Evolutionary conservation across 2,329 filamentous ascomycete genomes (phyloP), one percentile per base, ranked within the genome.

Genomic region (Ophiostoma quercus): DNA sequence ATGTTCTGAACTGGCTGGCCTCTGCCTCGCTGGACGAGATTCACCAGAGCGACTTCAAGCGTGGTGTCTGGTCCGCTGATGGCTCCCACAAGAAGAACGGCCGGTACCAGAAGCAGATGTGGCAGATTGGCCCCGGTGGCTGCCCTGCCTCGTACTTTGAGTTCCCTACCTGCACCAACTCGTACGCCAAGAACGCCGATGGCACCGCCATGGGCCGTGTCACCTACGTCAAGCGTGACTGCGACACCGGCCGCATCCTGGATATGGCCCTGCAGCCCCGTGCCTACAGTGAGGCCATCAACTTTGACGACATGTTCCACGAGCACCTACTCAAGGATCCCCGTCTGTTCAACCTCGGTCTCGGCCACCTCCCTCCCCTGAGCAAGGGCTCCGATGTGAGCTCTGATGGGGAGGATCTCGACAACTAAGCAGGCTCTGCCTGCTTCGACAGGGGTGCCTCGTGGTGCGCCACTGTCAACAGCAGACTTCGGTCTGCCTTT

Each of bases 231-330:
- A 70, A 70, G 0, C 68, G 68, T 54, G 70, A 71, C 71, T 71
- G 70, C 43, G 68, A 70, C 14, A 68, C 67, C 1, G 69, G 63
- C 51, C n/a, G 29, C 9, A 29, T 70, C 14, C 25, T 70, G 62
- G 51, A 67, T 11, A 8, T 39, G 2, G 16, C 22, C 7, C 3
- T 5, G 8, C 72, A 73, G 71, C 67, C 70, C 16, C 70, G 70
- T 22, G 66, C 71, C 62, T 60, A 71, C 7, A 66, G 71, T 11
- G 57, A 73, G 54, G 66, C 71, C 43, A 14, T 73, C 41, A 16
- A 71, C 68, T 72, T 72, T 66, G 41, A 71, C 63, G 70, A 71
- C 51, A 70, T 72, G 63, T 73, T 71, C 68, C 29, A 39, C 22
- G 14, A 62, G 66, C 70, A 72, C 8, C 19, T 69, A 37, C 11